A percentile compares a stretch with the other conserved stretches of the same genome.
phyloP scores from a whole-genome alignment of 345 rosid genomes.

The Carallia pectinifolia region DNA sequence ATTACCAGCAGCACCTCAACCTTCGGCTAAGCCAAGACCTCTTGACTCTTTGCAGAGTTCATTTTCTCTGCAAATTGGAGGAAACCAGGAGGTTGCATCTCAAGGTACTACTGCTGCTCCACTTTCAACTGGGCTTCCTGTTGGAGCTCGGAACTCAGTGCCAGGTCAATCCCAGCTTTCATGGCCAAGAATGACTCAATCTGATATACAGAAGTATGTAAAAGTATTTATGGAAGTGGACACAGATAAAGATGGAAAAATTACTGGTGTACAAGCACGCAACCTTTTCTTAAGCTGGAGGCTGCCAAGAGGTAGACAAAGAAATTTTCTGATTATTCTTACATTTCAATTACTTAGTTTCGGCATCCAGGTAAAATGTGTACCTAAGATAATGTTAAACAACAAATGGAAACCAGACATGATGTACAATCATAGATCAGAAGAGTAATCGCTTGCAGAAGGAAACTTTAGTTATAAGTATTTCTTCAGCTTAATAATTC shows the following conservation, averaged over 20 bases:
- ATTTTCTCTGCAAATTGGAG: constrained; percentile 48
- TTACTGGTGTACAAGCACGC: constrained; percentile 84
- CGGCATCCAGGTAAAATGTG: background rate
- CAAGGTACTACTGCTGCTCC: constrained; percentile 22
- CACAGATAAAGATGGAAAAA: constrained; percentile 89
- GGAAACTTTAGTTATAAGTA: background rate
- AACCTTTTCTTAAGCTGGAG: constrained; percentile 94
- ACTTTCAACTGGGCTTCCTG: constrained; percentile 50
- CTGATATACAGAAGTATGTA: constrained; percentile 75
- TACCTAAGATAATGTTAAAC: background rate
- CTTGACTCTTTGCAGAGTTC: constrained; percentile 39
- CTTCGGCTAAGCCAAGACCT: constrained; percentile 43
- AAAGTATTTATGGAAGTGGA: constrained; percentile 96
- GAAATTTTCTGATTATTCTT: constrained; percentile 9
- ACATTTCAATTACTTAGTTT: constrained; percentile 12
- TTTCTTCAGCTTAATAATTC: background rate
- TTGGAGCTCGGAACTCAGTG: constrained; percentile 48
- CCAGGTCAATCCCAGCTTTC: constrained; percentile 53
- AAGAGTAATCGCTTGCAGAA: background rate
- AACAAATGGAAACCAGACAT: background rate
- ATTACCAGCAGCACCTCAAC: constrained; percentile 40
- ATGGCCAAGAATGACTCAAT: constrained; percentile 87
- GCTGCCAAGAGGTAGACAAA: constrained; percentile 84
- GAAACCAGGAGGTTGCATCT: constrained; percentile 14
- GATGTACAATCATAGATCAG: too few species aligned